Evolutionary conservation across 78 protist species (phyloP).

Genomic region (Dictyostelium purpureum): DNA sequence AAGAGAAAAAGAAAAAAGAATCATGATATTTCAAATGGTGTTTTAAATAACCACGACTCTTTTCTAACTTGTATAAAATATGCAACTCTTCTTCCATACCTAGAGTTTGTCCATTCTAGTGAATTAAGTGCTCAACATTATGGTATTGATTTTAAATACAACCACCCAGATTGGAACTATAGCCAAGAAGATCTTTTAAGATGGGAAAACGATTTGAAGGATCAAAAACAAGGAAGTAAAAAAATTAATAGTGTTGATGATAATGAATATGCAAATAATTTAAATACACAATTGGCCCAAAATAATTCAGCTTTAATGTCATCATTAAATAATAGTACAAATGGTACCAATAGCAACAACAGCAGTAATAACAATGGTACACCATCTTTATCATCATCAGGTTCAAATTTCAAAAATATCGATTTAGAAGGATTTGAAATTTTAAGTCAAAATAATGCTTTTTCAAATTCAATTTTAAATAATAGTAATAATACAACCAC

Average conservation of each 20-base stretch:
- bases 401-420: background rate
- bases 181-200: constrained; percentile 19
- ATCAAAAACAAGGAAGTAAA: constrained; percentile 11
- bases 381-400: too few relatives aligned
- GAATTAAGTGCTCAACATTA: background rate
- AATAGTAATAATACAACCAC: background rate
- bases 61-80: constrained; percentile 63
- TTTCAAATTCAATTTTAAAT: background rate
- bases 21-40: constrained; percentile 66
- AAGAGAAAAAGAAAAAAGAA: constrained; percentile 66
- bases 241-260: constrained; percentile 2
- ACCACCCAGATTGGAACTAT: constrained; percentile 35
- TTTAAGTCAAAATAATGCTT: background rate
- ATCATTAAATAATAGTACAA: background rate
- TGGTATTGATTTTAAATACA: background rate
- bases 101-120: constrained; percentile 26
- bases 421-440: background rate
- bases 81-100: constrained; percentile 45
- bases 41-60: constrained; percentile 23
- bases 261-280: background rate
- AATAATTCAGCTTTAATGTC: background rate
- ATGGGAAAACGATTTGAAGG: constrained; percentile 60
- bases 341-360: background rate
- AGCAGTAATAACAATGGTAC: background rate
- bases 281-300: background rate